These are phyloP conservation scores for Ballota nigra DNA, from an alignment of 257 asterid genomes.

Conservation along the genomic window DNA sequence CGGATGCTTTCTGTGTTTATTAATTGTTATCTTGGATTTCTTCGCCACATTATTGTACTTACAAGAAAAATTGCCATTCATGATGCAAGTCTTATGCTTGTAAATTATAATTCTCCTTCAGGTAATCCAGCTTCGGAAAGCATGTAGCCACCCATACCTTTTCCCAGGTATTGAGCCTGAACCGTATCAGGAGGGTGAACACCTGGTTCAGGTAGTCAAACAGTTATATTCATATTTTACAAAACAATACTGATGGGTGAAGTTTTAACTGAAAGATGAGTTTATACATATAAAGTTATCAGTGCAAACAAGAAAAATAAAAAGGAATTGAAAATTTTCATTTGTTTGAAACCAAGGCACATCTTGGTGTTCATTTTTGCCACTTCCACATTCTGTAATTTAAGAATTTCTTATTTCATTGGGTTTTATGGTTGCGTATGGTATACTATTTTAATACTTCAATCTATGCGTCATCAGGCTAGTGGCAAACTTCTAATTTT, in stretches of 20 bases:
- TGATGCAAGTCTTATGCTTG: slow-evolving; percentile 22
- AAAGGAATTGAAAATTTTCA: neutral
- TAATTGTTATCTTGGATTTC: neutral
- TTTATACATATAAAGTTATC: neutral
- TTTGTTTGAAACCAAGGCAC: slow-evolving; percentile 4
- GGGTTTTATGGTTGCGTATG: neutral
- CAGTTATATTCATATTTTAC: slow-evolving; percentile 18
- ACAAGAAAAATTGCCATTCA: neutral
- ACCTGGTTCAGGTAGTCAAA: slow-evolving; percentile 78
- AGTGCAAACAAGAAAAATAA: neutral
- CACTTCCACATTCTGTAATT: slow-evolving; percentile 4
- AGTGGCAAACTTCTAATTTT: slow-evolving; percentile 84
- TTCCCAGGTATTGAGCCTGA: slow-evolving; percentile 98
- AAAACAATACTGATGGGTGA: neutral
- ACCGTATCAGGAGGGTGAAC: slow-evolving; percentile 97
- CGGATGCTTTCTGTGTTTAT: slow-evolving; percentile 2
- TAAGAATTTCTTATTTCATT: slow-evolving; percentile 5
- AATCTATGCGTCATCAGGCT: slow-evolving; percentile 49
- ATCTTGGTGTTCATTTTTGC: slow-evolving; percentile 17
- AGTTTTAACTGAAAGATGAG: slow-evolving; percentile 8
- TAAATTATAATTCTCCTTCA: slow-evolving; percentile 36
- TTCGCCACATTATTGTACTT: slow-evolving; percentile 14
- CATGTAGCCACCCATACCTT: slow-evolving; percentile 97
- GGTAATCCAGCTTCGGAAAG: slow-evolving; percentile 95
- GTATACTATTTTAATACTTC: neutral